These are phyloP conservation scores for Hibiscus trionum DNA, from an alignment of 345 rosid genomes.

Conservation along the genomic window DNA sequence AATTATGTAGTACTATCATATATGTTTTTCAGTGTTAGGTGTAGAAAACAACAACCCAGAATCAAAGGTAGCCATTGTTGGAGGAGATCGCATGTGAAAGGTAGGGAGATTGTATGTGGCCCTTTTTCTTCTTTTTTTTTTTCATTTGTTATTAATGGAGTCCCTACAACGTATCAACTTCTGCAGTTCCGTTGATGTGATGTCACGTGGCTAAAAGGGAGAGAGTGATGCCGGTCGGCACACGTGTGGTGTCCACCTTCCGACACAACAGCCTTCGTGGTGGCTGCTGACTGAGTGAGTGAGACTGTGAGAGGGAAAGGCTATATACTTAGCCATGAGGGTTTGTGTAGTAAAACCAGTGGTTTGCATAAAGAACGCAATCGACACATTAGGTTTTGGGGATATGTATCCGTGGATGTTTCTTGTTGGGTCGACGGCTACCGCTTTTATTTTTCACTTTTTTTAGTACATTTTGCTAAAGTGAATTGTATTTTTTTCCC, in stretches of 20 bases:
- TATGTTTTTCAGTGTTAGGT: background rate
- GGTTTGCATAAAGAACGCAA: background rate
- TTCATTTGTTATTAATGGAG: background rate
- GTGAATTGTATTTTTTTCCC: background rate
- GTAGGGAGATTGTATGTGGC: background rate
- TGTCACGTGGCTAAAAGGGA: conserved; percentile 3
- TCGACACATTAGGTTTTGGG: background rate
- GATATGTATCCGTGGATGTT: conserved; percentile 14
- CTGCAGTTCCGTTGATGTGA: background rate
- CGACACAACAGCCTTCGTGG: conserved; percentile 11
- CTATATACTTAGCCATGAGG: background rate
- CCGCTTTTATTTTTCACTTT: background rate
- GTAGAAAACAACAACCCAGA: background rate
- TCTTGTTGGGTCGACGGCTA: conserved; percentile 23
- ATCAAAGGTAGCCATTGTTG: background rate
- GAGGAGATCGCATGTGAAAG: background rate
- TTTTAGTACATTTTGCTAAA: background rate
- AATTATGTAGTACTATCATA: background rate
- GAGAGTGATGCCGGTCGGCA: conserved; percentile 1
- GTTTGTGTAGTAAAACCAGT: background rate
- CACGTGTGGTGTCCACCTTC: conserved; percentile 19
- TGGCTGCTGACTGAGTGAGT: too few species aligned
- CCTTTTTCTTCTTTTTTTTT: background rate
- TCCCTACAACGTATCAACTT: background rate
- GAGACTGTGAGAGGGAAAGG: too few species aligned